Conservation (phyloP, 352 stramenopile genomes). For the Phytophthora gonapodyides region DNA sequence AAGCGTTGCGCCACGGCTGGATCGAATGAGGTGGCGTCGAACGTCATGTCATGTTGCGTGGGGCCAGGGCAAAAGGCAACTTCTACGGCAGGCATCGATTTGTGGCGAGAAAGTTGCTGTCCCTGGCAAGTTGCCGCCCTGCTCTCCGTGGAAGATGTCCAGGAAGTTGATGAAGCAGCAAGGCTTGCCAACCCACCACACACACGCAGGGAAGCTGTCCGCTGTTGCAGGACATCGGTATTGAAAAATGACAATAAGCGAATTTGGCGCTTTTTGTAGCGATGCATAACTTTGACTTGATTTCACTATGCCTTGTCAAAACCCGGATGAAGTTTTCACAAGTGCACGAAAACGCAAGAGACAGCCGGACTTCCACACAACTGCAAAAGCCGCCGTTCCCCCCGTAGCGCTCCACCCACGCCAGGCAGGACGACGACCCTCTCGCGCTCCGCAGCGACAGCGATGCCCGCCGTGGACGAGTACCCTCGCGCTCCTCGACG, state of each 20-base stretch:
- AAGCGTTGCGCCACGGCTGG: not conserved
- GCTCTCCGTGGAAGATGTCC: not conserved
- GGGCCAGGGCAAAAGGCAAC: slow-evolving; percentile 9
- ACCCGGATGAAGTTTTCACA: slow-evolving; percentile 11
- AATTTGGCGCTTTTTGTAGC: too few relatives aligned
- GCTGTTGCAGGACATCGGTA: too few relatives aligned
- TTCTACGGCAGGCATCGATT: slow-evolving; percentile 20
- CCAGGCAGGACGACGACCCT: slow-evolving; percentile 5
- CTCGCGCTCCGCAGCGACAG: not conserved
- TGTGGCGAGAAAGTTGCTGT: slow-evolving; percentile 20
- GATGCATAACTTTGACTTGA: not conserved
- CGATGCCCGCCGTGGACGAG: slow-evolving; percentile 50
- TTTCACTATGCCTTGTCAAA: slow-evolving; percentile 1
- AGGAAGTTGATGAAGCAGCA: not conserved
- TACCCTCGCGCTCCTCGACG: slow-evolving; percentile 17
- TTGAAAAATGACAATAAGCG: too few relatives aligned
- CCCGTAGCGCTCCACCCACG: slow-evolving; percentile 3
- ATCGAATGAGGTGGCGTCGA: slow-evolving; percentile 28
- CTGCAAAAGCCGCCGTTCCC: slow-evolving; percentile 9
- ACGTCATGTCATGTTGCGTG: slow-evolving; percentile 11
- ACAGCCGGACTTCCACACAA: slow-evolving; percentile 25
- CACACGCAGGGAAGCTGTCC: too few relatives aligned
- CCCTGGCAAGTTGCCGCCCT: not conserved
- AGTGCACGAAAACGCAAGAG: slow-evolving; percentile 26
- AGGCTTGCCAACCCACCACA: not conserved